Conservation (phyloP, 83 land plant species). For the Isoetes engelmannii region DNA sequence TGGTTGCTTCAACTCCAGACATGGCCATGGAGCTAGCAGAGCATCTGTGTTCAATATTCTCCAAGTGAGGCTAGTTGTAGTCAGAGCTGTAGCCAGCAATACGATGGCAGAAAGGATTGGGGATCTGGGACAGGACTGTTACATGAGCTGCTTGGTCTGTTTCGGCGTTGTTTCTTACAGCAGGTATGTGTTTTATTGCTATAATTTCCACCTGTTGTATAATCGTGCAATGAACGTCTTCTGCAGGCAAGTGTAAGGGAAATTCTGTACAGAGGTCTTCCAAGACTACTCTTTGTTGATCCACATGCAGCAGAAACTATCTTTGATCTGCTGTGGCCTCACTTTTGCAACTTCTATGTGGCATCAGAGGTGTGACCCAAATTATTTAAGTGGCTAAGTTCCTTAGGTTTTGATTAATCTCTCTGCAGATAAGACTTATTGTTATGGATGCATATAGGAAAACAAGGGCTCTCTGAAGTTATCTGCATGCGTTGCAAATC, state of each 20-base stretch:
- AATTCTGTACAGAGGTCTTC: constrained; percentile 54
- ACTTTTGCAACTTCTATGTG: constrained; percentile 52
- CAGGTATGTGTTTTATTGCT: constrained; percentile 41
- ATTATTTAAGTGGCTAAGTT: too few relatives aligned
- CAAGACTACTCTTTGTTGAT: constrained; percentile 59
- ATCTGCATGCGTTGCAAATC: constrained; percentile 43
- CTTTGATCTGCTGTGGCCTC: constrained; percentile 75
- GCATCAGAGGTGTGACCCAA: constrained; percentile 53
- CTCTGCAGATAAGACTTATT: too few relatives aligned
- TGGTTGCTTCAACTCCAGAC: too few relatives aligned
- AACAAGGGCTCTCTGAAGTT: constrained; percentile 36
- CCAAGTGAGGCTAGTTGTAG: constrained; percentile 90
- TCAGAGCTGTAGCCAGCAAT: constrained; percentile 33
- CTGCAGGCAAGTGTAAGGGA: constrained; percentile 66
- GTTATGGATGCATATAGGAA: too few relatives aligned
- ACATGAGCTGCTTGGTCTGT: constrained; percentile 62
- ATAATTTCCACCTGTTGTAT: not conserved
- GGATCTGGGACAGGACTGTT: constrained; percentile 39
- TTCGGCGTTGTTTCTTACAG: constrained; percentile 80
- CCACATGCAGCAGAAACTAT: constrained; percentile 45
- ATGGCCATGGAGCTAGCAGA: too few relatives aligned
- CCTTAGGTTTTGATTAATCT: too few relatives aligned
- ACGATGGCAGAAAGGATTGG: constrained; percentile 28
- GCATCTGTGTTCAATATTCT: too few relatives aligned
- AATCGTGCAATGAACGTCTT: not conserved